A percentile compares a stretch with the other conserved stretches of the same genome.
Conservation (phyloP, 2,329 filamentous ascomycete species). For the Talaromyces sp. region DNA sequence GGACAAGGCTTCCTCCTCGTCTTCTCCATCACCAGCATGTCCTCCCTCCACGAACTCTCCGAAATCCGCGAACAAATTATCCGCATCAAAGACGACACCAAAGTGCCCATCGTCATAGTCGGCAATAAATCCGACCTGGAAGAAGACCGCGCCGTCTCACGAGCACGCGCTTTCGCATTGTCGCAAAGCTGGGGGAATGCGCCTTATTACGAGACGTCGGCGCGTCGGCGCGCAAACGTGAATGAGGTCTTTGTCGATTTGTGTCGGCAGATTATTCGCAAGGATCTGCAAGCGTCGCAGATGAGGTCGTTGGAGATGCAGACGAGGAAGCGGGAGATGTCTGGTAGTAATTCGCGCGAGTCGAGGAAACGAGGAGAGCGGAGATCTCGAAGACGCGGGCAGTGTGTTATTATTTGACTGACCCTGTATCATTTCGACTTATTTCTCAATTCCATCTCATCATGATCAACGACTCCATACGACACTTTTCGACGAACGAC, state of each 20-base stretch:
- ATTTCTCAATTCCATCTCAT: background rate
- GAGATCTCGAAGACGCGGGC: slow-evolving; percentile 31
- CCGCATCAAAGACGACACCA: slow-evolving; percentile 83
- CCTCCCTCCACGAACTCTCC: slow-evolving; percentile 75
- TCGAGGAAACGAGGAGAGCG: slow-evolving; percentile 30
- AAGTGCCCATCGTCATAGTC: slow-evolving; percentile 80
- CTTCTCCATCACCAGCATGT: slow-evolving; percentile 81
- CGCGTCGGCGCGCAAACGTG: slow-evolving; percentile 76
- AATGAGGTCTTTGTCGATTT: slow-evolving; percentile 85
- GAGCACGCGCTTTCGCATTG: slow-evolving; percentile 73
- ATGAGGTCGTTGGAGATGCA: slow-evolving; percentile 25
- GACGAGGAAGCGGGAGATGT: slow-evolving; percentile 32
- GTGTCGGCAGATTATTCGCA: slow-evolving; percentile 74
- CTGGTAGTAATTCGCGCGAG: slow-evolving; percentile 32
- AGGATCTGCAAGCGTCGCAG: slow-evolving; percentile 48
- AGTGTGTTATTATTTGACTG: slow-evolving; percentile 36
- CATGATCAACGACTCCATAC: slow-evolving; percentile 2
- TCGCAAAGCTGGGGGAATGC: slow-evolving; percentile 82
- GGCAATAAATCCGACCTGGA: slow-evolving; percentile 89
- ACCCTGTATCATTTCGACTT: background rate
- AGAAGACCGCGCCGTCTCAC: slow-evolving; percentile 72
- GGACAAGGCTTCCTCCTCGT: slow-evolving; percentile 88
- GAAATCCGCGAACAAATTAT: slow-evolving; percentile 84
- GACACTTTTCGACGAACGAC: background rate
- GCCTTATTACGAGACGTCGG: slow-evolving; percentile 87